phyloP scores from a whole-genome alignment of 768 basidiomycete species.

The Dioszegia aurantiaca region DNA sequence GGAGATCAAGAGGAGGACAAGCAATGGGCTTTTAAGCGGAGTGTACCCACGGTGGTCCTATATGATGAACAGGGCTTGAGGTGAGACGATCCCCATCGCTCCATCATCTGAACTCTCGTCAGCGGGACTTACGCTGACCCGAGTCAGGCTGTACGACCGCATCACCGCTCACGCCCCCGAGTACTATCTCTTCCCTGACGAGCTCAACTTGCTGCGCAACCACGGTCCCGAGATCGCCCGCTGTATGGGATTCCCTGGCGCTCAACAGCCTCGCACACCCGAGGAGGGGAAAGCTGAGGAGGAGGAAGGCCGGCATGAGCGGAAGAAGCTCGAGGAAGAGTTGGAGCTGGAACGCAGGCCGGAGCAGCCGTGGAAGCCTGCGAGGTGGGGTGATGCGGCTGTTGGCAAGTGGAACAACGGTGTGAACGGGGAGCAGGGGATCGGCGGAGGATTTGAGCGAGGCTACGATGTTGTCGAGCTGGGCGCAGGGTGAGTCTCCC shows the following conservation, averaged over 20 bases:
- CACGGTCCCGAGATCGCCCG: slow-evolving; percentile 72
- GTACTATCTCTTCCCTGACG: slow-evolving; percentile 87
- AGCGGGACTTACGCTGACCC: neutral
- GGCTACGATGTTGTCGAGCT: slow-evolving; percentile 70
- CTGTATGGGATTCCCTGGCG: slow-evolving; percentile 62
- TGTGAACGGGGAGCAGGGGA: slow-evolving; percentile 53
- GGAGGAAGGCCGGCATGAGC: slow-evolving; percentile 8
- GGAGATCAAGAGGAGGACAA: slow-evolving; percentile 32
- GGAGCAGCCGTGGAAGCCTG: slow-evolving; percentile 34
- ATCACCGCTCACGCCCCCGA: slow-evolving; percentile 50
- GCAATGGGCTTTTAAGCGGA: slow-evolving; percentile 56
- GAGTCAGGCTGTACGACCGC: slow-evolving; percentile 43
- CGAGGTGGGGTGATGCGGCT: slow-evolving; percentile 51
- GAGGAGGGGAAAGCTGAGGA: slow-evolving; percentile 25
- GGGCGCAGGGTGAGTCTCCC: slow-evolving; percentile 79
- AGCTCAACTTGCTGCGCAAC: slow-evolving; percentile 75
- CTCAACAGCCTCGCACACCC: slow-evolving; percentile 20
- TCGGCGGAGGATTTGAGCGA: slow-evolving; percentile 22
- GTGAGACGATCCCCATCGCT: no score
- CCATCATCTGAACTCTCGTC: neutral
- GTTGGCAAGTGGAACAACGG: slow-evolving; percentile 56
- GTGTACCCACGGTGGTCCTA: slow-evolving; percentile 75
- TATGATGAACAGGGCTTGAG: slow-evolving; percentile 83
- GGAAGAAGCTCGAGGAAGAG: slow-evolving; percentile 12
- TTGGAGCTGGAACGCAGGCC: slow-evolving; percentile 11